Evolutionary conservation across 805 yeast species (phyloP), one percentile per base, ranked within the genome.

Genomic region (Maudiozyma saulgeensis): DNA sequence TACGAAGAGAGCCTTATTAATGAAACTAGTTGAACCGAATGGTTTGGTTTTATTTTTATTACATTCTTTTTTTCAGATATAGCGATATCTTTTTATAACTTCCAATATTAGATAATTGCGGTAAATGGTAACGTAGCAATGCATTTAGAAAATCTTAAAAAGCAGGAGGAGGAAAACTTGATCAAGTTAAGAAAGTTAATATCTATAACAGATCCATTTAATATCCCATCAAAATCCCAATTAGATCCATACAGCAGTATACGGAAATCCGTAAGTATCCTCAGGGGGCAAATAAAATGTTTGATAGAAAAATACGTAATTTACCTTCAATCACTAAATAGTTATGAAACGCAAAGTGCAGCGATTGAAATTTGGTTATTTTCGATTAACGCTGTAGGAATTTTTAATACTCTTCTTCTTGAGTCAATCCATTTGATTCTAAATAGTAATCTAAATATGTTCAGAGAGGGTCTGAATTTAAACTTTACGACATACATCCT

Each of bases 361-460:
- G 25, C 23, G 11, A 26, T 31, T 9, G 45, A 15, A 19, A 5
- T 34, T 41, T 47, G 46, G 49, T 35, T 47, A 19, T 19, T 12
- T 19, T 21, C 26, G 6, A 12, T 37, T 15, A 26, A 43, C 18
- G 13, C 31, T 19, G 5, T 31, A 15, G 15, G 1, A 2, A 26
- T 18, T 35, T 44, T 40, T 25, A 25, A 18, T 8, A 34, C 8
- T 16, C 18, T 59, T 40, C 42, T 59, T 19, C 43, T 45, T 18
- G 55, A 53, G 21, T 52, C 56, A 3, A 41, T 50, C 11, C 52
- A 43, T 31, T 50, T 56, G 23, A 48, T 59, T 8, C 53, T 57
- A 39, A 45, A 53, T 19, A 16, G 48, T 13, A 48, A 52, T 25
- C 47, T 52, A 5, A 31, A 55, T 15, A 41, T 47, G 13, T 55